Conservation (phyloP, 2,329 filamentous ascomycete species). For the Penicillium sp. region DNA sequence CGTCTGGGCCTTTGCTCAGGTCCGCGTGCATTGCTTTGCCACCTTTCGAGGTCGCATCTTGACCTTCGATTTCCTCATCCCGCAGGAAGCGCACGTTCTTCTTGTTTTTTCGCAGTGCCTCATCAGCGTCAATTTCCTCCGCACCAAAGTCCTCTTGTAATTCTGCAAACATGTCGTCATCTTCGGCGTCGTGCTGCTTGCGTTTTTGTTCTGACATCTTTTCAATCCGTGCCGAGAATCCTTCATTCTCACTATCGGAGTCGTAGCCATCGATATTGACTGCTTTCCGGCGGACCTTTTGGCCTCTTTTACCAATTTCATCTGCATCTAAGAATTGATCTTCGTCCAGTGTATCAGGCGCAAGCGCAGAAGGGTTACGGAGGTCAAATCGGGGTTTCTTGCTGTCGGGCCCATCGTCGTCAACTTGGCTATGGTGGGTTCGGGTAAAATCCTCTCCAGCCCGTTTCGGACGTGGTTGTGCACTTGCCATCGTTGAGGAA, state of each 20-base stretch:
- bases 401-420: slow-evolving; percentile 41
- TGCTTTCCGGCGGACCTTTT: slow-evolving; percentile 79
- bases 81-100: slow-evolving; percentile 57
- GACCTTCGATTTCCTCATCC: slow-evolving; percentile 66
- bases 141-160: slow-evolving; percentile 54
- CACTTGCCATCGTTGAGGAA: slow-evolving; percentile 47
- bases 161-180: slow-evolving; percentile 78
- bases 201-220: slow-evolving; percentile 44
- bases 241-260: slow-evolving; percentile 85
- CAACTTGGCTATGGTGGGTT: slow-evolving; percentile 59
- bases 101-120: slow-evolving; percentile 53
- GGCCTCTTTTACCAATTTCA: slow-evolving; percentile 71
- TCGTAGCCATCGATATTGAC: slow-evolving; percentile 97
- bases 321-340: slow-evolving; percentile 80
- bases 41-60: slow-evolving; percentile 66
- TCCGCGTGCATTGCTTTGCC: slow-evolving; percentile 60
- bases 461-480: slow-evolving; percentile 72
- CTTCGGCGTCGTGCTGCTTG: slow-evolving; percentile 35
- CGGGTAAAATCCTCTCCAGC: slow-evolving; percentile 75
- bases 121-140: slow-evolving; percentile 48
- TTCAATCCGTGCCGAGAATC: slow-evolving; percentile 69
- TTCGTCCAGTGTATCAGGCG: slow-evolving; percentile 69
- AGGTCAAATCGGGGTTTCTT: slow-evolving; percentile 91
- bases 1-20: slow-evolving; percentile 47
- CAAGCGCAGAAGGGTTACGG: slow-evolving; percentile 87